Base-by-base conservation (phyloP, 768 basidiomycete genomes). In the Auricularia cornea region DNA sequence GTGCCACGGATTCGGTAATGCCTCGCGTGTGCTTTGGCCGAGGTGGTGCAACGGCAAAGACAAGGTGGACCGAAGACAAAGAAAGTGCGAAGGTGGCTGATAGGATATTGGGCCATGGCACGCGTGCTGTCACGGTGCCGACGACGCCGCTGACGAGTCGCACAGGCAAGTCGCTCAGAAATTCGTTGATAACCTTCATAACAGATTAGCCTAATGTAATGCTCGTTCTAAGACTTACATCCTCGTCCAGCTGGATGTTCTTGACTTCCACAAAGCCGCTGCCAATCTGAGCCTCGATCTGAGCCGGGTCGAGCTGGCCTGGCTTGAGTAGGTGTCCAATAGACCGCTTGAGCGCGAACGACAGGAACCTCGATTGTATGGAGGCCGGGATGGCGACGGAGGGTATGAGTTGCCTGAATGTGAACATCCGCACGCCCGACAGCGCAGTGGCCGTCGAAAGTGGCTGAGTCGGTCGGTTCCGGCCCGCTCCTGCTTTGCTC, bases 221-320 rank as follows among this genome's bases (percentile, higher is more conserved):
- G 16, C 6, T 12, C 23, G 38, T 26, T 30, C 48, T 26, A 11
- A 32, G 56, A 81, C 87, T 69, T 70, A 89, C 94, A 73, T 85
- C 79, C 59, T 81, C 80, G 72, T 93, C 84, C 59, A 98, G 76
- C 71, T 94, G 85, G 62, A 97, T 77, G 69, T 93, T 86, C 66
- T 87, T 87, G 40, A 98, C 83, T 74, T 94, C 90, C 3, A 97
- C 85, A 72, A 83, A 88, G 20, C 95, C 95, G 48, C 88, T 89
- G n/a, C 92, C 89, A 69, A 98, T 88, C 75, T 96, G 92, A 31
- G 92, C 90, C 69, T 96, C 92, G 68, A 97, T 88, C 75, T 92
- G 87, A 62, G 87, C 82, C 60, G 84, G 79, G 75, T 97, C 91
- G 63, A 97, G 83, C 69, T 94, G 94, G 18, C 92, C 94, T 11